Evolutionary conservation across 257 asterid species (phyloP).

Genomic region (Linderniella brevidens): DNA sequence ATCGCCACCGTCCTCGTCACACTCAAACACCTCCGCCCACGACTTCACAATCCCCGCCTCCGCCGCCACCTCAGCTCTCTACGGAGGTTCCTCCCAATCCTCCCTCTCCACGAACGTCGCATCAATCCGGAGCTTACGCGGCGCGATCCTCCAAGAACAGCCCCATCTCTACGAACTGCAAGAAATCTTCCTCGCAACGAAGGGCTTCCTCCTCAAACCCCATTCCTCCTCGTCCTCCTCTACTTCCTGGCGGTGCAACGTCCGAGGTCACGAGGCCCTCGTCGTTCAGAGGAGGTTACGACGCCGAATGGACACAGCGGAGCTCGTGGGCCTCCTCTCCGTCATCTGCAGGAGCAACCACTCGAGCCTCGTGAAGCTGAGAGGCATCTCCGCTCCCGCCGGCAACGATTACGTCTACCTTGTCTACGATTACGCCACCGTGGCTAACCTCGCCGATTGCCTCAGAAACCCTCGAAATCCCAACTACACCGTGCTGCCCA

Average conservation of each 20-base stretch:
- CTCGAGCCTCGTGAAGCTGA: slow-evolving; percentile 57
- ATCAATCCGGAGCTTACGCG: slow-evolving; percentile 37
- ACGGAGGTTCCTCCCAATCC: slow-evolving; percentile 6
- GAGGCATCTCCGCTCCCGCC: slow-evolving; percentile 62
- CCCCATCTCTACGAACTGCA: slow-evolving; percentile 39
- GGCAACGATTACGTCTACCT: slow-evolving; percentile 26
- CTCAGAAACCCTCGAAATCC: slow-evolving; percentile 52
- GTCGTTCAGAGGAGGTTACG: slow-evolving; percentile 57
- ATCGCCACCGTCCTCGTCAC: too few relatives aligned
- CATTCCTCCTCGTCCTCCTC: slow-evolving; percentile 42
- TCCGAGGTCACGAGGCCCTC: slow-evolving; percentile 31
- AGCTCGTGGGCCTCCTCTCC: slow-evolving; percentile 40
- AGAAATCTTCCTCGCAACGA: slow-evolving; percentile 52
- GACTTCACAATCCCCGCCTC: background rate
- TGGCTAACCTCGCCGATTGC: slow-evolving; percentile 54
- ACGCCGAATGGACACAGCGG: slow-evolving; percentile 34
- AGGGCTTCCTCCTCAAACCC: slow-evolving; percentile 31
- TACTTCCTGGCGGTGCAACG: slow-evolving; percentile 52
- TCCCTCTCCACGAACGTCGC: slow-evolving; percentile 12
- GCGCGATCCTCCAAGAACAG: slow-evolving; percentile 33
- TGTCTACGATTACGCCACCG: slow-evolving; percentile 52
- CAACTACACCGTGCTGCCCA: slow-evolving; percentile 47
- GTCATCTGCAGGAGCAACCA: slow-evolving; percentile 63
- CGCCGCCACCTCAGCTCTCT: background rate
- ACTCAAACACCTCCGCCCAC: too few relatives aligned